Base-by-base conservation (phyloP, 345 rosid species). In the Odontarrhena argentea region DNA sequence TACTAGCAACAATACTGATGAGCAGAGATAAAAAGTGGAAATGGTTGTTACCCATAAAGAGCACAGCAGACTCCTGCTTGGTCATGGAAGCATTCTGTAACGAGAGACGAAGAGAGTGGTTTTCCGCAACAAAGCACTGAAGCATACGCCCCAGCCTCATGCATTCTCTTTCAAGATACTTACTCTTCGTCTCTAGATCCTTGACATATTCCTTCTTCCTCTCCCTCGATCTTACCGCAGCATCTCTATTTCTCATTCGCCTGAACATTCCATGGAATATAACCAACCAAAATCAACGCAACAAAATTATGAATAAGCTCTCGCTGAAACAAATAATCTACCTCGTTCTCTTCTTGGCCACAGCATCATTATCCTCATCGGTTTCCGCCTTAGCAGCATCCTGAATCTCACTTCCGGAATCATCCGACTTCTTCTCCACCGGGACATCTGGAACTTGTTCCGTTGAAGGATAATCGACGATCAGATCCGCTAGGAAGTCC, bases 1-100 rank as follows among this genome's bases (percentile, higher is more conserved):
- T 18, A 18, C 22, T 18, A 18, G 22, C 22, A 18, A 18, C 22
- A 18, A 18, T 18, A 18, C 22, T 18, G 22, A 18, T 0, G 22
- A 18, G 22, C 22, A 18, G 22, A 18, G 22, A 18, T 18, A 18
- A 18, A 18, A 18, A 18, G 22, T 18, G 22, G 22, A 18, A 18
- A 18, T 18, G 22, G 22, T 18, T 0, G 0, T 18, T 88, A 88
- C 95, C 98, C 96, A 86, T 75, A 78, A 87, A 87, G 91, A 92
- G 98, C 84, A 89, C 98, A 57, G 96, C 96, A 89, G 96, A 92
- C 96, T 92, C 98, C 98, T 90, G 98, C 94, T 75, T 85, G 87
- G 97, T 40, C 76, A 72, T 81, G 72, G 88, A 56, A 63, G 83
- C 85, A 85, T 70, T 84, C 63, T 84, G 84, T 63, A 88, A 65